Conservation (phyloP, 345 rosid genomes). For the Melaleuca quinquenervia region DNA sequence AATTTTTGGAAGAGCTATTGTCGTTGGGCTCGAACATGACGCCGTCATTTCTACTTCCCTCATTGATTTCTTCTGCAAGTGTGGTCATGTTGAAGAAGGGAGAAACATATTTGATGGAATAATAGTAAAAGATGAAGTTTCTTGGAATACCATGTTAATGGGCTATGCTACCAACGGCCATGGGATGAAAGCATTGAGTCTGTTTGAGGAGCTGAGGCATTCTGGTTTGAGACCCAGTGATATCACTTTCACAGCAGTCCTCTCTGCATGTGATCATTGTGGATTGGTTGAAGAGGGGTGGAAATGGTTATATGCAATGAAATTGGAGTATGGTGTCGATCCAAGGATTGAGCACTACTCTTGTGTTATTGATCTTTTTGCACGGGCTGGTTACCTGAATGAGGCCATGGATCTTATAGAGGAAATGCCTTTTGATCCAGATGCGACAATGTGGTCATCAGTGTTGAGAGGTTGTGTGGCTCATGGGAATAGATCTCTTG, state of each 20-base stretch:
- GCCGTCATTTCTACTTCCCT: constrained; percentile 62
- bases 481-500: constrained; percentile 53
- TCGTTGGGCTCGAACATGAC: constrained; percentile 55
- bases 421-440: constrained; percentile 50
- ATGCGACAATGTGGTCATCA: constrained; percentile 67
- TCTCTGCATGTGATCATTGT: constrained; percentile 77
- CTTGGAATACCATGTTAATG: constrained; percentile 85
- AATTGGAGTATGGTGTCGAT: constrained; percentile 33
- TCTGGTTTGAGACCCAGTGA: constrained; percentile 38
- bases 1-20: constrained; percentile 47
- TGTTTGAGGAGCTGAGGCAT: constrained; percentile 63
- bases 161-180: constrained; percentile 82
- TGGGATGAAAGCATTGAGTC: constrained; percentile 44
- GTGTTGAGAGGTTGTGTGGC: constrained; percentile 69
- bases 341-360: constrained; percentile 70
- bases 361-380: constrained; percentile 73
- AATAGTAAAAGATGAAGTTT: constrained; percentile 42
- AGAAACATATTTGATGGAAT: constrained; percentile 49
- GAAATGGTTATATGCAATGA: constrained; percentile 55
- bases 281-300: constrained; percentile 70
- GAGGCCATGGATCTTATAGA: constrained; percentile 52
- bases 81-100: constrained; percentile 41
- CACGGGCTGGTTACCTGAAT: constrained; percentile 62
- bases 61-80: constrained; percentile 70
- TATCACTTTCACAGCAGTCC: constrained; percentile 49